Conservation (phyloP, 306 rosid species). For the Ormosia emarginata region DNA sequence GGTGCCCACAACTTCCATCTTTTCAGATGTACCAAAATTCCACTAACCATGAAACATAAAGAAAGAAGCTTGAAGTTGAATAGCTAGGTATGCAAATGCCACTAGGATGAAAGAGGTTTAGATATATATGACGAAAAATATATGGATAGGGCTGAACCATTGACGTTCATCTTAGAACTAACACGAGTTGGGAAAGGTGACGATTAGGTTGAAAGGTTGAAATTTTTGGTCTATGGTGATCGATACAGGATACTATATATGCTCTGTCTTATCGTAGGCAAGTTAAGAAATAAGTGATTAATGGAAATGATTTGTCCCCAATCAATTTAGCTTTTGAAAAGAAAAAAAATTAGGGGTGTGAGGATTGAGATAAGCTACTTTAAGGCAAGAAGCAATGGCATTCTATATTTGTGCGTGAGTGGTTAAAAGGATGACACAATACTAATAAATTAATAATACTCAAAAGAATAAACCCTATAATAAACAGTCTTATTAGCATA, state of each 20-base stretch:
- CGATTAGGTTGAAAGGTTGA: neutral
- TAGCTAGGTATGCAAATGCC: neutral
- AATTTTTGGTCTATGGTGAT: neutral
- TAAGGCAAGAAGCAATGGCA: neutral
- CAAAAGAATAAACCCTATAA: neutral
- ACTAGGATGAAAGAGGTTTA: neutral
- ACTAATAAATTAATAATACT: neutral
- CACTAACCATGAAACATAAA: constrained; percentile 9
- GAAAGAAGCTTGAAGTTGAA: constrained; percentile 15
- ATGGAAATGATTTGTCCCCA: neutral
- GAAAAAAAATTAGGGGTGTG: neutral
- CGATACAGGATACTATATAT: too few species aligned
- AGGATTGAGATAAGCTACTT: neutral
- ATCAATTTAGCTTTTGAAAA: neutral
- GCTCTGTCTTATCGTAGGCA: neutral
- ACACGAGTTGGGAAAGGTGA: neutral
- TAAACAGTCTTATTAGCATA: too few species aligned
- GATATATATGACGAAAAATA: neutral
- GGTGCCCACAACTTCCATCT: neutral
- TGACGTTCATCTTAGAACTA: neutral
- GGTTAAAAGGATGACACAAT: neutral
- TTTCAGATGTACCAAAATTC: constrained; percentile 5
- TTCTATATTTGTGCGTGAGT: neutral
- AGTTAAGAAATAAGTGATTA: neutral
- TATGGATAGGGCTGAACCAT: neutral